Base-by-base conservation (phyloP, 305 asterid species). In the Fraxinus floribunda region DNA sequence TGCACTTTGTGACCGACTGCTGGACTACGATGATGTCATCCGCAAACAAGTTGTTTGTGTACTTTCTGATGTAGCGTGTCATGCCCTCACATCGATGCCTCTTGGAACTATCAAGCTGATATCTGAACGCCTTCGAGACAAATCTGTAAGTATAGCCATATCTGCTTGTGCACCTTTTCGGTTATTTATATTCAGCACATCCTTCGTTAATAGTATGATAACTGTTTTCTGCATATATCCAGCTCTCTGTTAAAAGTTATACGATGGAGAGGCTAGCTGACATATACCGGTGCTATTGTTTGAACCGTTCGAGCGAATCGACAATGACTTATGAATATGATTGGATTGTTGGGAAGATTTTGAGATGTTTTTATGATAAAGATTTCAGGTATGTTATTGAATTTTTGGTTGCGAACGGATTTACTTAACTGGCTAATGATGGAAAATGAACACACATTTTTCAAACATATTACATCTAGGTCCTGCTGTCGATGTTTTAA, bases 341-440 rank as follows among this genome's bases (percentile, higher is more conserved):
- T 85, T 95, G 98, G 98, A 93, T 97, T 84, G 92, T 92, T 52
- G 97, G 98, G 83, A 94, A 89, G 89, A 88, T 95, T 78, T 89
- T 95, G 86, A 93, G 98, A 88, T 93, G 99, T 86, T 93, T 93
- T 85, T 97, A 97, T 83, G 99, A 97, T 87, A 95, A 97, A 91
- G 99, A 97, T 91, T 95, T 97, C 91, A 93, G 99, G 99, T 94
- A 92, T 82, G 76, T 76, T 55, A 62, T 55, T 80, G 70, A 62
- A 68, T 85, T 80, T 39, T 20, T 78, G 62, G 49, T 80, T 85
- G 81, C 13, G 36, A 81, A 57, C 35, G 41, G 60, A 49, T 80
- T 80, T 75, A 70, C 81, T 46, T 76, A 55, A 83, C 41, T 75
- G 29, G 64, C 70, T 18, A 71, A 77, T 52, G 72, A 49, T 77